Evolutionary conservation across 495 filamentous ascomycete genomes (phyloP).

Genomic region (Hypoxylon crocopeplum): DNA sequence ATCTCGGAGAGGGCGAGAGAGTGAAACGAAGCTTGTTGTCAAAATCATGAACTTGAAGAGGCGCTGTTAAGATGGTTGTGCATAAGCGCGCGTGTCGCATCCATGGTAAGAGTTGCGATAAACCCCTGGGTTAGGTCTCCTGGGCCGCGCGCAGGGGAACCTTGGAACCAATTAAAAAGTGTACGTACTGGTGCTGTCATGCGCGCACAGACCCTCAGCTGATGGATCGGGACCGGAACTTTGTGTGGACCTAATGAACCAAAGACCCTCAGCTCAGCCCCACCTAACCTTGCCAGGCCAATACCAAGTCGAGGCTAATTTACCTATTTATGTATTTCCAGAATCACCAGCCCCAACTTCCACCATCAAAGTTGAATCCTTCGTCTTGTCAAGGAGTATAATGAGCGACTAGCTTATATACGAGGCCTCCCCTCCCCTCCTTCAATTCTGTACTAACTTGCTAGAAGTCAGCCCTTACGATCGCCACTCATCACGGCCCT

Average conservation of each 20-base stretch:
- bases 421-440: conserved; percentile 11
- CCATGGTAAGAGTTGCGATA: not conserved
- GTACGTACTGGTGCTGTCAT: conserved; percentile 11
- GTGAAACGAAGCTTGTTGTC: not conserved
- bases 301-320: conserved; percentile 4
- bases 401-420: conserved; percentile 3
- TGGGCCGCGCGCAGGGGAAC: too few species aligned
- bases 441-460: not conserved
- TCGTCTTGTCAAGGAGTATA: not conserved
- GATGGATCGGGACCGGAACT: conserved; percentile 8
- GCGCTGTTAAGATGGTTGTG: not conserved
- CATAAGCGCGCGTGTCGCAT: conserved; percentile 1
- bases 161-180: conserved; percentile 7
- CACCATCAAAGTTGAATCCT: conserved; percentile 13
- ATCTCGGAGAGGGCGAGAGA: too few species aligned
- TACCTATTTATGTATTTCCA: conserved; percentile 12
- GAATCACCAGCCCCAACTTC: conserved; percentile 13
- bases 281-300: not conserved
- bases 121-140: not conserved
- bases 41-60: conserved; percentile 1
- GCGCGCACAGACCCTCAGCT: conserved; percentile 29
- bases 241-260: conserved; percentile 9
- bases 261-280: conserved; percentile 18
- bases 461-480: not conserved
- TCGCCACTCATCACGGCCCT: not conserved